Base-by-base conservation (phyloP, 208 protist species). In the Trypanosoma scelopori region DNA sequence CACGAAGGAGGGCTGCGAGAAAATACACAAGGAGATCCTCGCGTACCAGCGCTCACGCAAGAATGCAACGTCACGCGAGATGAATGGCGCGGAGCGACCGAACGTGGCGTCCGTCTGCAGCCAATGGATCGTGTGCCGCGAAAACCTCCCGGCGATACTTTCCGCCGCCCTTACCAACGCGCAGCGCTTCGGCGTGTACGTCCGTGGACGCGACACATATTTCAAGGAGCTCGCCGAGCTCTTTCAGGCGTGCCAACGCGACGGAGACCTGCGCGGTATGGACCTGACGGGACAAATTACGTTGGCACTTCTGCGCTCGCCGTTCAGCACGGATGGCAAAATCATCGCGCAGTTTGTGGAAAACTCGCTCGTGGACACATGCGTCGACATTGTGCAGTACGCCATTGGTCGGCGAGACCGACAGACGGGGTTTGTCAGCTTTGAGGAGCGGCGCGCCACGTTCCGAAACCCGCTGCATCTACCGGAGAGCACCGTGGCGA, bases 351-450 rank as follows among this genome's bases (percentile, higher is more conserved):
- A 91, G 61, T 88, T 89, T 48, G 81, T 94, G 0, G 82, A 91
- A 42, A 79, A 84, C 46, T 62, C 69, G 7, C 53, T 69, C 63
- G 77, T 91, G 47, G 82, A 94, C 49, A 71, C 62, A 39, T 79
- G 76, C 63, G 81, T 94, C 39, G 85, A 94, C 67, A 87, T 89
- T 56, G 82, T 94, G 42, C 88, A 94, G 73, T 82, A 84, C 74
- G 85, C 56, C 12, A 76, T 94, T 55, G 88, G 88, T 23, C 65
- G 79, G 4, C 67, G 74, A 4, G 76, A 83, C 46, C 69, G 63
- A 47, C 76, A 37, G 27, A 90, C 77, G 30, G 88, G 88, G 7
- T 90, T 91, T 60, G 75, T 91, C 3, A 82, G 68, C 60, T 72
- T 79, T 28, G 81, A 74, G 50, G 70, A 89, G 64, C 88, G 88